A percentile compares a stretch with the other conserved stretches of the same genome.
Conservation (phyloP, 2,329 filamentous ascomycete species). For the Erysiphe neolycopersici region DNA sequence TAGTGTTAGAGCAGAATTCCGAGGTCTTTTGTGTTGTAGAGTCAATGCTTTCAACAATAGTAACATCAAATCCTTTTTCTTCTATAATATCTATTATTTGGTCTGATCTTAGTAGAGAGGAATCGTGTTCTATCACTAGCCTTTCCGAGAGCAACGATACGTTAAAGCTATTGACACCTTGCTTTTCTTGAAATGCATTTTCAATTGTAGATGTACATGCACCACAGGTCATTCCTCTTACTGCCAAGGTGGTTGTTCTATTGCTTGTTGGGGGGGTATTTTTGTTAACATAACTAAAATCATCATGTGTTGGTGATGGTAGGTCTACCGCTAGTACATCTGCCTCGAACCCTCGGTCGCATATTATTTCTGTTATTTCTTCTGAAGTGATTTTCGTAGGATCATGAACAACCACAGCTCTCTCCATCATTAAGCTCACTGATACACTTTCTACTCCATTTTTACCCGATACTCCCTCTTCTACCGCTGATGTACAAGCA, state of each 20-base stretch:
- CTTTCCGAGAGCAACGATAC: constrained; percentile 66
- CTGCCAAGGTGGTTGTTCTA: constrained; percentile 23
- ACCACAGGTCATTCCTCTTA: constrained; percentile 79
- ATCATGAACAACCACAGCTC: constrained; percentile 84
- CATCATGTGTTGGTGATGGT: constrained; percentile 22
- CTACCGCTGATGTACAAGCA: constrained; percentile 84
- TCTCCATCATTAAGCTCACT: constrained; percentile 81
- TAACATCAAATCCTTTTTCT: constrained; percentile 56
- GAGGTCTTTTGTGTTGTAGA: constrained; percentile 14
- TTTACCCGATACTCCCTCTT: constrained; percentile 64
- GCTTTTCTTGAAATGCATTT: constrained; percentile 46
- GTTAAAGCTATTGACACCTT: constrained; percentile 49
- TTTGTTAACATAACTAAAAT: constrained; percentile 13
- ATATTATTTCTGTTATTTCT: constrained; percentile 58
- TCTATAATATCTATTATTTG: constrained; percentile 31
- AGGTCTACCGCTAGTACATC: constrained; percentile 64
- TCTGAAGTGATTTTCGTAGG: constrained; percentile 46
- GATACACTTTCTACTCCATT: constrained; percentile 66
- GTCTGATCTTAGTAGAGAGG: constrained; percentile 22
- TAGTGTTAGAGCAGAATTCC: constrained; percentile 19
- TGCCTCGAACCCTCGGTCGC: constrained; percentile 79
- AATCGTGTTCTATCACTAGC: constrained; percentile 63
- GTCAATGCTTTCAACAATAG: constrained; percentile 43
- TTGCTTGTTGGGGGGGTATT: constrained; percentile 8
- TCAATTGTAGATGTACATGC: constrained; percentile 73